Conservation (phyloP, 139 green algal genomes). For the Coelastrella sp. region DNA sequence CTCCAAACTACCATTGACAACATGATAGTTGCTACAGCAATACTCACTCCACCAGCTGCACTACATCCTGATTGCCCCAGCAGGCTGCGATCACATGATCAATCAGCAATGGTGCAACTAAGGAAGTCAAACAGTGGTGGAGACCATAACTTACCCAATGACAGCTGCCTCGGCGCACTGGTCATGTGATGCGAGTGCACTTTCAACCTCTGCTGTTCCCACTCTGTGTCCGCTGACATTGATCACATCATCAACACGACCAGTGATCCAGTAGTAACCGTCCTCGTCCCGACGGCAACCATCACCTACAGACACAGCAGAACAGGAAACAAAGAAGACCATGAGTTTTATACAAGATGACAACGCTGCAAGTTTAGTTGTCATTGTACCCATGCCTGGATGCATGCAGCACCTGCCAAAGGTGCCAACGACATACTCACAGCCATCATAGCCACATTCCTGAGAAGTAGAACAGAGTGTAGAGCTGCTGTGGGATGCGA, state of each 20-base stretch:
- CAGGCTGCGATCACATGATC: neutral
- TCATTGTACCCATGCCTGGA: too few species aligned
- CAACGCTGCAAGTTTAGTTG: neutral
- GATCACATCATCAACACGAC: slow-evolving; percentile 97
- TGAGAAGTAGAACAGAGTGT: neutral
- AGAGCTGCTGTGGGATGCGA: neutral
- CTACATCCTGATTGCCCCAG: too few species aligned
- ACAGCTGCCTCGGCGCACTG: slow-evolving; percentile 93
- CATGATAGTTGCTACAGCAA: too few species aligned
- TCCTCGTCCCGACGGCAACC: slow-evolving; percentile 72
- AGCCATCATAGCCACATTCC: neutral
- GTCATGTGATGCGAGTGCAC: slow-evolving; percentile 82
- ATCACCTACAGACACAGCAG: slow-evolving; percentile 58
- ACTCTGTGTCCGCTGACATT: slow-evolving; percentile 95
- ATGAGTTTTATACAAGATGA: neutral
- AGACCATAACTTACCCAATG: slow-evolving; percentile 66
- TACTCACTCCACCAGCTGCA: too few species aligned
- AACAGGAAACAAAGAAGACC: neutral
- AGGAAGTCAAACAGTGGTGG: neutral
- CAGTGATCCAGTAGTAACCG: slow-evolving; percentile 86
- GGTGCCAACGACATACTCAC: too few species aligned
- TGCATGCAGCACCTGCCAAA: too few species aligned
- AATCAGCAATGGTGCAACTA: neutral
- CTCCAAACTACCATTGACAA: too few species aligned
- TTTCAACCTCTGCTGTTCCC: slow-evolving; percentile 96